phyloP scores from a whole-genome alignment of 78 protist species.

The Dictyostelium brefeldianum region DNA sequence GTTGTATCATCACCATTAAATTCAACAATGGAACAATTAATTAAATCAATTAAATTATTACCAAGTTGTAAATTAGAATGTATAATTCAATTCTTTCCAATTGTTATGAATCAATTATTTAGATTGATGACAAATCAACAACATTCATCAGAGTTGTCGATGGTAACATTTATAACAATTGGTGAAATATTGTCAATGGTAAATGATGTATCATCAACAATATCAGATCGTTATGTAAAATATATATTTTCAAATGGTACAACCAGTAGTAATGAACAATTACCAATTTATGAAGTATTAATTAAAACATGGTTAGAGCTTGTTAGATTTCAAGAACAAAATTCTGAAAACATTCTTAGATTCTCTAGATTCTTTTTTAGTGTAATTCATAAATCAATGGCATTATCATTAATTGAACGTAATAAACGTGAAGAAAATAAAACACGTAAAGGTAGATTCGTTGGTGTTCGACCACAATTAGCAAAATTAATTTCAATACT shows the following conservation, averaged over 20 bases:
- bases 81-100: conserved; percentile 59
- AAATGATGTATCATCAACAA: background rate
- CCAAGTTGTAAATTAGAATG: conserved; percentile 27
- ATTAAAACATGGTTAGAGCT: conserved; percentile 74
- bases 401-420: conserved; percentile 56
- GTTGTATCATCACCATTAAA: background rate
- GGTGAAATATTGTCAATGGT: conserved; percentile 63
- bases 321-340: conserved; percentile 67
- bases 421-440: conserved; percentile 39
- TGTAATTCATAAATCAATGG: conserved; percentile 65
- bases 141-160: conserved; percentile 27
- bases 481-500: conserved; percentile 44
- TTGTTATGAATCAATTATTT: conserved; percentile 65
- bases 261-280: background rate
- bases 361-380: conserved; percentile 69
- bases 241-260: conserved; percentile 41
- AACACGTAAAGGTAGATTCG: conserved; percentile 55
- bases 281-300: conserved; percentile 68
- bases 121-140: conserved; percentile 48
- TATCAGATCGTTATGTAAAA: conserved; percentile 32
- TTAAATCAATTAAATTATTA: conserved; percentile 21
- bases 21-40: conserved; percentile 27
- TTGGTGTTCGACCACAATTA: conserved; percentile 38
- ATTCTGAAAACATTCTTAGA: conserved; percentile 64
- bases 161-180: conserved; percentile 41